Evolutionary conservation across 345 rosid genomes (phyloP).

Genomic region (Moricandia arvensis): DNA sequence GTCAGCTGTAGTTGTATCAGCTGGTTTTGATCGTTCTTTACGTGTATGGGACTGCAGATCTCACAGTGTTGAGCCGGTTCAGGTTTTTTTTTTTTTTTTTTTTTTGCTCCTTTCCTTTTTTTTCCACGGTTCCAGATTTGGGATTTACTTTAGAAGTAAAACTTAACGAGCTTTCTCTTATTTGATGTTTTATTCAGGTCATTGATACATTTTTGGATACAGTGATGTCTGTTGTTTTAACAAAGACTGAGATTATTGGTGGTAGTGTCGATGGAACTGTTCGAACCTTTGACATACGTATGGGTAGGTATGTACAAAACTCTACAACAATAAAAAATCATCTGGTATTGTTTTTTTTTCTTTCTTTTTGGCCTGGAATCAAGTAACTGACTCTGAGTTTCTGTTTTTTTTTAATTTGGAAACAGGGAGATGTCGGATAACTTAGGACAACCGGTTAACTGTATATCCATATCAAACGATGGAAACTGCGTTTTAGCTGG

Average conservation of each 20-base stretch:
- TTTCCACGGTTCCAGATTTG: neutral
- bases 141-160: neutral
- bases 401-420: neutral
- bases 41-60: constrained; percentile 98
- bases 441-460: constrained; percentile 92
- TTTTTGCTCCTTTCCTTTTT: neutral
- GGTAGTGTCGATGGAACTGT: constrained; percentile 99
- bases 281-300: constrained; percentile 90
- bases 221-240: constrained; percentile 92
- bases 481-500: constrained; percentile 84
- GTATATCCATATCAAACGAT: constrained; percentile 90
- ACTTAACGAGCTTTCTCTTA: neutral
- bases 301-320: constrained; percentile 66
- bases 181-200: constrained; percentile 43
- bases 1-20: constrained; percentile 81
- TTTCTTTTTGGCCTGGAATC: no score
- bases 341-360: neutral
- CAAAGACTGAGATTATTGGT: constrained; percentile 87
- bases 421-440: constrained; percentile 80
- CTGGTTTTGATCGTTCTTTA: constrained; percentile 87
- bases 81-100: constrained; percentile 66
- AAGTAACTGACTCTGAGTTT: no score
- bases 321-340: neutral
- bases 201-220: constrained; percentile 80
- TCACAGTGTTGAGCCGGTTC: constrained; percentile 89